Conservation (phyloP, 768 basidiomycete genomes). For the Boletus huronensis region DNA sequence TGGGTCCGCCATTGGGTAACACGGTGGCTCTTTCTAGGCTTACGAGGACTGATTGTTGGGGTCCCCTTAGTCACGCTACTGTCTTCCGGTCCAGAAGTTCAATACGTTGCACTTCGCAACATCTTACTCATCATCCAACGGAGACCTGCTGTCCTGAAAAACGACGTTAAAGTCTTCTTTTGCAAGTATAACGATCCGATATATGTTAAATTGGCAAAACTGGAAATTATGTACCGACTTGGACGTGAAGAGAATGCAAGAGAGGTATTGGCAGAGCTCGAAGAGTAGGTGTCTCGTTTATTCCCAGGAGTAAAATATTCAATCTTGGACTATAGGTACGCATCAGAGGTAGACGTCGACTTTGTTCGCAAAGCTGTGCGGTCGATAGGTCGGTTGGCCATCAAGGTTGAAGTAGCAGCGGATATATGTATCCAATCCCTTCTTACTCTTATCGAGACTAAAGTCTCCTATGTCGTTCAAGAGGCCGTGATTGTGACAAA, state of each 20-base stretch:
- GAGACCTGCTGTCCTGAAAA: slow-evolving; percentile 85
- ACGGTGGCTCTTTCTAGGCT: neutral
- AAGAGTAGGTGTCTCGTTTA: slow-evolving; percentile 62
- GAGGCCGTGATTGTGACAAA: slow-evolving; percentile 97
- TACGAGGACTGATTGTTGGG: slow-evolving; percentile 2
- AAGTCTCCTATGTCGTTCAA: slow-evolving; percentile 95
- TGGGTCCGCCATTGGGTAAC: slow-evolving; percentile 93
- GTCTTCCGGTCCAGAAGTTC: slow-evolving; percentile 97
- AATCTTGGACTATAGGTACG: slow-evolving; percentile 60
- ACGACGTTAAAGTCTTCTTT: slow-evolving; percentile 99
- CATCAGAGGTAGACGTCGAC: slow-evolving; percentile 96
- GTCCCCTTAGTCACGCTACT: slow-evolving; percentile 73
- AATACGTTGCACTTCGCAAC: slow-evolving; percentile 96
- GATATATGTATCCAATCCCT: slow-evolving; percentile 88
- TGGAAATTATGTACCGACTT: slow-evolving; percentile 98
- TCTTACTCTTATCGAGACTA: slow-evolving; percentile 84
- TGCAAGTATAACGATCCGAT: slow-evolving; percentile 99
- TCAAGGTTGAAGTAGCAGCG: slow-evolving; percentile 89
- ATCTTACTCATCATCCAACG: slow-evolving; percentile 97
- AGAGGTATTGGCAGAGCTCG: slow-evolving; percentile 90
- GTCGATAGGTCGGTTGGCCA: slow-evolving; percentile 95
- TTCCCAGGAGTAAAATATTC: neutral
- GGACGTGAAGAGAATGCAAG: slow-evolving; percentile 91
- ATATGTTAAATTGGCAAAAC: slow-evolving; percentile 96
- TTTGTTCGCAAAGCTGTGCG: slow-evolving; percentile 97